Evolutionary conservation across 768 basidiomycete genomes (phyloP).

Genomic region (Phaffia australis): DNA sequence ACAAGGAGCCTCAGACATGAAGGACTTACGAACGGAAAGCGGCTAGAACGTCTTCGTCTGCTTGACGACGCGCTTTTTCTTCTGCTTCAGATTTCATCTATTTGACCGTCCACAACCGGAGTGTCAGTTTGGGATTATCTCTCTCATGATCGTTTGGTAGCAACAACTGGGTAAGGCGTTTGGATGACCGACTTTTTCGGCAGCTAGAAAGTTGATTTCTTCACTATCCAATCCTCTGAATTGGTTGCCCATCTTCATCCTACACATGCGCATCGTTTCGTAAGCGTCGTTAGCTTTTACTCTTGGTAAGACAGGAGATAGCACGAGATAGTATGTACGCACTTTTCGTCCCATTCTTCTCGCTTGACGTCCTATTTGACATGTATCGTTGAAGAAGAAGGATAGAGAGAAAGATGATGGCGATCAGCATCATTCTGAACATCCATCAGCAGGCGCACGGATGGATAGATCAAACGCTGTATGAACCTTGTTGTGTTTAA

Average conservation of each 20-base stretch:
- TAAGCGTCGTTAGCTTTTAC: slow-evolving; percentile 34
- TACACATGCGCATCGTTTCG: neutral
- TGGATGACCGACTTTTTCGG: slow-evolving; percentile 27
- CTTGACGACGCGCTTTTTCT: slow-evolving; percentile 30
- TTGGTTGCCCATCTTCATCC: slow-evolving; percentile 34
- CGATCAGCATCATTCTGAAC: neutral
- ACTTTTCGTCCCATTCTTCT: slow-evolving; percentile 40
- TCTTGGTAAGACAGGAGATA: neutral
- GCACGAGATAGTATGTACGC: neutral
- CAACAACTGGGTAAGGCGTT: neutral
- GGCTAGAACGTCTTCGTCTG: slow-evolving; percentile 35
- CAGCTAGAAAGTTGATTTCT: slow-evolving; percentile 38
- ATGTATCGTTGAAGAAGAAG: neutral
- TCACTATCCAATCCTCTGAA: slow-evolving; percentile 40
- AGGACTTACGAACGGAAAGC: slow-evolving; percentile 30
- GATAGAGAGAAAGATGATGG: neutral
- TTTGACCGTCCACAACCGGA: slow-evolving; percentile 8
- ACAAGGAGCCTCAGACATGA: neutral
- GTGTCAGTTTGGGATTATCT: neutral
- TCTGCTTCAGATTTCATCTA: slow-evolving; percentile 24
- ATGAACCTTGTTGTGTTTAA: slow-evolving; percentile 35
- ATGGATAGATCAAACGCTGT: neutral
- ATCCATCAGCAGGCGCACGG: neutral
- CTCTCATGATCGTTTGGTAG: too few relatives aligned
- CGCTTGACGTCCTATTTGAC: slow-evolving; percentile 35